Percentiles rank a stretch among this genome's conserved stretches.
Evolutionary conservation across 345 rosid genomes (phyloP).

Genomic region (Lagerstroemia speciosa): DNA sequence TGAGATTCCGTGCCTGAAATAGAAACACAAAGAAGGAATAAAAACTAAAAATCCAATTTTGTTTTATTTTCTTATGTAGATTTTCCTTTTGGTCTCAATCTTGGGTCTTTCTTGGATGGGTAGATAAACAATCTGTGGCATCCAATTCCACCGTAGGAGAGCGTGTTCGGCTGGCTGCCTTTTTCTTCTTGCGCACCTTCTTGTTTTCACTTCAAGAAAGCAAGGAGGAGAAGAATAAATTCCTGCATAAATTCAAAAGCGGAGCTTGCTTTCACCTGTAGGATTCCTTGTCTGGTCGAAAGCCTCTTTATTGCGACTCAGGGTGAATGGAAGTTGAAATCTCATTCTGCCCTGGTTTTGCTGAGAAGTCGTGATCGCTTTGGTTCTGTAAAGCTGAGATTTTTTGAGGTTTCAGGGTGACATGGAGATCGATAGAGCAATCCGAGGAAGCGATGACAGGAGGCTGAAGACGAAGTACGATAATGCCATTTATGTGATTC

Average conservation of each 20-base stretch:
- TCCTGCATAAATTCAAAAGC: background rate
- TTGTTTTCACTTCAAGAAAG: background rate
- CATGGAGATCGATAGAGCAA: slow-evolving; percentile 92
- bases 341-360: background rate
- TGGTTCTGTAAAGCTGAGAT: background rate
- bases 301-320: background rate
- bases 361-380: background rate
- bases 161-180: background rate
- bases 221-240: background rate
- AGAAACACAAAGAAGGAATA: background rate
- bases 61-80: background rate
- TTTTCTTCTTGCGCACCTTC: background rate
- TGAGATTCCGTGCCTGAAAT: too few species aligned
- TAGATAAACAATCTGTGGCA: slow-evolving; percentile 6
- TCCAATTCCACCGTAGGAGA: background rate
- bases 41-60: background rate
- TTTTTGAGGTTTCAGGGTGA: slow-evolving; percentile 13
- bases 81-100: background rate
- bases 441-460: slow-evolving; percentile 69
- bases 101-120: background rate
- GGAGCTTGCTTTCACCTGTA: background rate
- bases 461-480: slow-evolving; percentile 90
- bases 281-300: background rate
- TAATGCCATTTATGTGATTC: slow-evolving; percentile 81
- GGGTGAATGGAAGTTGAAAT: background rate